phyloP scores from a whole-genome alignment of 2,329 filamentous ascomycete species.

The Hymenoscyphus fraxineus region DNA sequence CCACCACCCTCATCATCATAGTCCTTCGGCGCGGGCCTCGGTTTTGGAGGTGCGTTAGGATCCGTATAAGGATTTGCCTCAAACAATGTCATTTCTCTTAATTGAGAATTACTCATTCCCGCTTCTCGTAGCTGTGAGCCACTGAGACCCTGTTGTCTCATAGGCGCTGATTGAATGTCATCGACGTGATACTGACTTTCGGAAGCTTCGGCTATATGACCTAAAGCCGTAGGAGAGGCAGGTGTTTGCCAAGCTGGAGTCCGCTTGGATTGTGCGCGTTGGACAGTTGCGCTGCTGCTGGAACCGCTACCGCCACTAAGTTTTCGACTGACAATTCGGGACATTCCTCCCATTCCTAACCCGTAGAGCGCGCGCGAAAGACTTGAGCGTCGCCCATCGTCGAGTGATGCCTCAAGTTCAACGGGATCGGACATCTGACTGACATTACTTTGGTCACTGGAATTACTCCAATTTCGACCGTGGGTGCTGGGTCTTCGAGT shows the following conservation, averaged over 20 bases:
- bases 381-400: slow-evolving; percentile 14
- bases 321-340: slow-evolving; percentile 14
- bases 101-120: slow-evolving; percentile 18
- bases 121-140: slow-evolving; percentile 12
- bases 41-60: not conserved
- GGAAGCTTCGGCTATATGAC: slow-evolving; percentile 25
- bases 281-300: not conserved
- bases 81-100: slow-evolving; percentile 19
- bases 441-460: slow-evolving; percentile 22
- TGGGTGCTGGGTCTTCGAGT: slow-evolving; percentile 23
- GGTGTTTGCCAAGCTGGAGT: not conserved
- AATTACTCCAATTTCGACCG: slow-evolving; percentile 26
- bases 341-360: slow-evolving; percentile 37
- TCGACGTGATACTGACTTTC: slow-evolving; percentile 22
- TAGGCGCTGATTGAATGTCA: not conserved
- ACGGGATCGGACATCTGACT: slow-evolving; percentile 17
- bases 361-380: slow-evolving; percentile 16
- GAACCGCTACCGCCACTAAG: not conserved
- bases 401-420: slow-evolving; percentile 22
- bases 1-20: slow-evolving; percentile 4
- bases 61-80: slow-evolving; percentile 5
- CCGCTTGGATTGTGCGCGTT: slow-evolving; percentile 2
- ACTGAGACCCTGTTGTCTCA: slow-evolving; percentile 6
- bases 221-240: slow-evolving; percentile 7
- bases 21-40: slow-evolving; percentile 4